phyloP scores from a whole-genome alignment of 129 eudicot species.

The Centrapalus pauciflorus region DNA sequence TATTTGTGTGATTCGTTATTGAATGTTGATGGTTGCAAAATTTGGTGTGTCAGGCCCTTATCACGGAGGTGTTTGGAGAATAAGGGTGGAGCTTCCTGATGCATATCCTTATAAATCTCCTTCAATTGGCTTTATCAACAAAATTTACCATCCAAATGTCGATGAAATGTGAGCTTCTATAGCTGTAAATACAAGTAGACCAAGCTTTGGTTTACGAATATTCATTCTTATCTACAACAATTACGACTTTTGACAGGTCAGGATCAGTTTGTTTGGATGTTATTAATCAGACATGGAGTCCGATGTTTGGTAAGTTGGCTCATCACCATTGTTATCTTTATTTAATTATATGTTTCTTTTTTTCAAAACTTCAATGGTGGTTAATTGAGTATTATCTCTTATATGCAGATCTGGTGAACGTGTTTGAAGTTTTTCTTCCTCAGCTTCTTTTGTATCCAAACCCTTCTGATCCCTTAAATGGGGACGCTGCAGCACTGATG shows the following conservation, averaged over 20 bases:
- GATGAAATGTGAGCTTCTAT: conserved; percentile 77
- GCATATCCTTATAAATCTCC: conserved; percentile 81
- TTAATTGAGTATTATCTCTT: not conserved
- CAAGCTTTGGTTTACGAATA: not conserved
- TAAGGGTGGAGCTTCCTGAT: conserved; percentile 85
- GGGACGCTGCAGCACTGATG: conserved; percentile 94
- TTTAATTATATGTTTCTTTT: not conserved
- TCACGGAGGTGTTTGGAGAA: conserved; percentile 85
- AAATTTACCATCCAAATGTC: conserved; percentile 90
- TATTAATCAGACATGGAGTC: conserved; percentile 96
- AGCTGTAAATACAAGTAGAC: not conserved
- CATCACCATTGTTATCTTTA: not conserved
- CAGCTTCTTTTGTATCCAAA: conserved; percentile 94
- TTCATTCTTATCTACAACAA: not conserved
- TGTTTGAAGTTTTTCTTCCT: conserved; percentile 92
- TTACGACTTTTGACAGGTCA: conserved; percentile 53
- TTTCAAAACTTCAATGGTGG: not conserved
- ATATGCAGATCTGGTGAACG: conserved; percentile 77
- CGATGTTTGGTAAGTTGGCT: conserved; percentile 69
- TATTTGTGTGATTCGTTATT: no score
- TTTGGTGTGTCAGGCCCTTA: conserved; percentile 62
- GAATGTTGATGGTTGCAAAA: not conserved
- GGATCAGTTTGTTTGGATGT: conserved; percentile 96
- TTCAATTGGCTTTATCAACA: conserved; percentile 82
- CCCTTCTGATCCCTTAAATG: conserved; percentile 91